A percentile compares a stretch with the other conserved stretches of the same genome.
Evolutionary conservation across 148 eudicot species (phyloP).

Genomic region (Diospyros kaki): DNA sequence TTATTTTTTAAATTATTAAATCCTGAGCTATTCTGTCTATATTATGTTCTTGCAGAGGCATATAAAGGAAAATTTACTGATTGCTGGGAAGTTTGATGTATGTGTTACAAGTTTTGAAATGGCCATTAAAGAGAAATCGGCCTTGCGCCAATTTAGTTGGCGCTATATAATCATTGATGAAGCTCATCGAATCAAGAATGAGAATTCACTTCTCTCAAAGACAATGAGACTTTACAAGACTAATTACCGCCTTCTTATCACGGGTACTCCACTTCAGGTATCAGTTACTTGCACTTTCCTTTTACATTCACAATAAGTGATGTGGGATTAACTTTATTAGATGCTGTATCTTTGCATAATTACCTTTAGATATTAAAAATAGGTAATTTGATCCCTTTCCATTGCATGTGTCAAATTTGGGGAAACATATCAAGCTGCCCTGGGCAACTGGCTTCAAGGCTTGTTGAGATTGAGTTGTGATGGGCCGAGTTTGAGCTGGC

Average conservation of each 20-base stretch:
- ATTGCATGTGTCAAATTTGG: not conserved
- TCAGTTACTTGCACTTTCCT: not conserved
- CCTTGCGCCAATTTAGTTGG: slow-evolving; percentile 91
- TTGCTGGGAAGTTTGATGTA: slow-evolving; percentile 89
- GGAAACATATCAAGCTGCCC: not conserved
- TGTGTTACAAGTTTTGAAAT: slow-evolving; percentile 97
- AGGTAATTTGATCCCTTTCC: not conserved
- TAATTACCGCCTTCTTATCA: slow-evolving; percentile 91
- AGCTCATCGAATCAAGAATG: slow-evolving; percentile 97
- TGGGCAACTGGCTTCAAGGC: not conserved
- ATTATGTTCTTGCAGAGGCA: slow-evolving; percentile 61
- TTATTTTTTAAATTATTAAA: slow-evolving; percentile 11
- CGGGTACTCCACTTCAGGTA: slow-evolving; percentile 98
- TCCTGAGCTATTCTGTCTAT: slow-evolving; percentile 2
- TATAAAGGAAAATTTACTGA: slow-evolving; percentile 8
- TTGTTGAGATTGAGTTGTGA: slow-evolving; percentile 3
- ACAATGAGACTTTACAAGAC: slow-evolving; percentile 92
- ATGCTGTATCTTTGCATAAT: not conserved
- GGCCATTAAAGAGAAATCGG: slow-evolving; percentile 90
- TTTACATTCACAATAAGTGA: not conserved
- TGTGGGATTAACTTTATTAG: not conserved
- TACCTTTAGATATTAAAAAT: not conserved
- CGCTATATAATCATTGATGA: slow-evolving; percentile 95
- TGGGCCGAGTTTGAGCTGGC: too few relatives aligned
- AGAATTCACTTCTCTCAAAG: slow-evolving; percentile 94